These are phyloP conservation scores for Aspergillus sp. DNA, from an alignment of 2,329 filamentous ascomycete species.

Conservation along the genomic window DNA sequence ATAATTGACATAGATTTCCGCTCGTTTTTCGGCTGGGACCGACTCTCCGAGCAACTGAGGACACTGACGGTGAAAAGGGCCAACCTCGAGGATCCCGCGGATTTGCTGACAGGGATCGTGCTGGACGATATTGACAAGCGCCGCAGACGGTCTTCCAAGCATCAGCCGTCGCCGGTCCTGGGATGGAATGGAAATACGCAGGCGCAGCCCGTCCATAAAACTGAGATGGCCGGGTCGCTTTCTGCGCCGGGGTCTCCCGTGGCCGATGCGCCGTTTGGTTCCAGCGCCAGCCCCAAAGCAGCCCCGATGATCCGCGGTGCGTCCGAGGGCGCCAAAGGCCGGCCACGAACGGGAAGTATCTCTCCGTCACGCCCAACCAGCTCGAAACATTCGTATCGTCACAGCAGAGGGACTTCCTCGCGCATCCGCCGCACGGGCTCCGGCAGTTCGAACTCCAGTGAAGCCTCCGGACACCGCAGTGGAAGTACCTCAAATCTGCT, in stretches of 20 bases:
- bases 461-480: conserved; percentile 51
- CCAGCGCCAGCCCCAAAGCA: conserved; percentile 50
- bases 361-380: conserved; percentile 77
- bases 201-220: conserved; percentile 60
- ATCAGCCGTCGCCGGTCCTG: conserved; percentile 74
- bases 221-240: conserved; percentile 65
- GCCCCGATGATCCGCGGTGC: conserved; percentile 54
- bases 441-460: conserved; percentile 85
- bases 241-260: conserved; percentile 68
- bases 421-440: conserved; percentile 85
- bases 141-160: conserved; percentile 81
- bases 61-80: conserved; percentile 87
- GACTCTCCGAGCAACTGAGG: conserved; percentile 84
- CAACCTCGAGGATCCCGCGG: conserved; percentile 82
- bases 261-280: conserved; percentile 46
- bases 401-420: conserved; percentile 64
- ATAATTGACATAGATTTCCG: conserved; percentile 95
- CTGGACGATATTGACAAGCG: conserved; percentile 95
- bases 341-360: conserved; percentile 64
- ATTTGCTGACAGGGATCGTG: conserved; percentile 88
- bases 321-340: conserved; percentile 50
- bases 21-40: conserved; percentile 97
- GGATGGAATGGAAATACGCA: conserved; percentile 61
- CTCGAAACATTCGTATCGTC: conserved; percentile 67
- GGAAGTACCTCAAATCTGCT: conserved; percentile 79